phyloP scores from a whole-genome alignment of 805 yeast species.

The Wickerhamiella occidentalis region DNA sequence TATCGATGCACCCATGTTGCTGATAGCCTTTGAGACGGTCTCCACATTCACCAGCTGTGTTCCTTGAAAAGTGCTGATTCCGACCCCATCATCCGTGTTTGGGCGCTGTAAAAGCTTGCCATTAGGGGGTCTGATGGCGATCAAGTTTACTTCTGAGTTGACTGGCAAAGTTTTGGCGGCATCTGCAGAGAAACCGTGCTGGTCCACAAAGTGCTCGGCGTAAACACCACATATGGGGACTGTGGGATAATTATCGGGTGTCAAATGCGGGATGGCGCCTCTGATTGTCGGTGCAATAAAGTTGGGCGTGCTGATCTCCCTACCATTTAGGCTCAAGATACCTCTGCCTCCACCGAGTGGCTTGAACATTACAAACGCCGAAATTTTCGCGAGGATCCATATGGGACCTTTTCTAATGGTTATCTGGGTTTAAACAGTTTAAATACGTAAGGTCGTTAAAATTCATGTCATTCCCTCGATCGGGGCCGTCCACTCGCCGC shows the following conservation, averaged over 20 bases:
- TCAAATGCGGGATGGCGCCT: constrained; percentile 33
- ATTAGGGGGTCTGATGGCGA: constrained; percentile 26
- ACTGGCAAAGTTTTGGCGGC: constrained; percentile 22
- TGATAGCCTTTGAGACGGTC: constrained; percentile 18
- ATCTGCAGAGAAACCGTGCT: constrained; percentile 18
- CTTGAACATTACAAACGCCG: constrained; percentile 15
- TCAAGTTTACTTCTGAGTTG: constrained; percentile 22
- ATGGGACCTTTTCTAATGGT: too few relatives aligned
- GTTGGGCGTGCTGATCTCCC: constrained; percentile 25
- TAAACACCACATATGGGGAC: constrained; percentile 24
- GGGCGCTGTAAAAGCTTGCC: constrained; percentile 25
- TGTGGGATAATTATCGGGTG: constrained; percentile 30
- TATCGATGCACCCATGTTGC: constrained; percentile 25
- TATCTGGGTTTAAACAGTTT: constrained; percentile 16
- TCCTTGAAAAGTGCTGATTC: constrained; percentile 31
- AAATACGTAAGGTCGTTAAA: not conserved
- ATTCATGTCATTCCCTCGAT: constrained; percentile 4
- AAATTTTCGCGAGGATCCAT: not conserved
- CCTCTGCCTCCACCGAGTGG: constrained; percentile 23
- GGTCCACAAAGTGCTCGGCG: constrained; percentile 31
- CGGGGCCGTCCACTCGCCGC: constrained; percentile 8
- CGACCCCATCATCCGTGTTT: constrained; percentile 25
- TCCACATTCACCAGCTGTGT: constrained; percentile 23
- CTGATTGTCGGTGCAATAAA: constrained; percentile 29
- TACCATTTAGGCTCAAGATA: constrained; percentile 14